These are phyloP conservation scores for Monosporascus sp. DNA, from an alignment of 2,329 filamentous ascomycete species.

Conservation along the genomic window DNA sequence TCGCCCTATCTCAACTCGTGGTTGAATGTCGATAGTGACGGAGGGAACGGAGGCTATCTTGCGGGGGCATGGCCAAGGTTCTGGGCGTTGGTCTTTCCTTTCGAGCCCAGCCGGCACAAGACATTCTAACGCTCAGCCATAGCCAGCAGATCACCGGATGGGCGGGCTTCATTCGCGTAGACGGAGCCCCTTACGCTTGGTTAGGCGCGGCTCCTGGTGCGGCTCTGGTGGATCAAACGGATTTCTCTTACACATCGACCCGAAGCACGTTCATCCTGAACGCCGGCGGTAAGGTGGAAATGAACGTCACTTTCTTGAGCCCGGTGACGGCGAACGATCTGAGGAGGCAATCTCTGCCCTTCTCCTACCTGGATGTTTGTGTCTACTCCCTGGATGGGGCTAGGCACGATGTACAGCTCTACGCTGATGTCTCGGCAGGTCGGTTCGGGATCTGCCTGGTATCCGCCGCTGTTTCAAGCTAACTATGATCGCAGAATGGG, in stretches of 20 bases:
- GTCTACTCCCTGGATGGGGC: constrained; percentile 58
- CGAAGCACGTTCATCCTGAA: constrained; percentile 65
- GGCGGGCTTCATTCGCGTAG: constrained; percentile 65
- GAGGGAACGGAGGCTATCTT: constrained; percentile 60
- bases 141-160: constrained; percentile 57
- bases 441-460: constrained; percentile 18
- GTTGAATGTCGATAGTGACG: constrained; percentile 56
- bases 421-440: constrained; percentile 69
- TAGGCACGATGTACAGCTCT: constrained; percentile 62
- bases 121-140: constrained; percentile 11
- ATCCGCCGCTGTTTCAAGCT: constrained; percentile 1
- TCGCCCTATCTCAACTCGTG: constrained; percentile 71
- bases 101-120: not conserved
- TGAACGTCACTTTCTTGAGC: constrained; percentile 67
- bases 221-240: constrained; percentile 51
- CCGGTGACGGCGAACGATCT: constrained; percentile 64
- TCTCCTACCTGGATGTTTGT: constrained; percentile 64
- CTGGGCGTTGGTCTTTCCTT: constrained; percentile 51
- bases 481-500: constrained; percentile 54
- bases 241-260: constrained; percentile 67
- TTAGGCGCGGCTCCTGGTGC: constrained; percentile 53
- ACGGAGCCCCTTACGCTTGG: constrained; percentile 60
- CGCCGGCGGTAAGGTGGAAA: constrained; percentile 52
- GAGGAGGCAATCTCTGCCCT: constrained; percentile 61
- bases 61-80: constrained; percentile 65